Conservation (phyloP, 768 basidiomycete genomes). For the Leccinum incarnatum region DNA sequence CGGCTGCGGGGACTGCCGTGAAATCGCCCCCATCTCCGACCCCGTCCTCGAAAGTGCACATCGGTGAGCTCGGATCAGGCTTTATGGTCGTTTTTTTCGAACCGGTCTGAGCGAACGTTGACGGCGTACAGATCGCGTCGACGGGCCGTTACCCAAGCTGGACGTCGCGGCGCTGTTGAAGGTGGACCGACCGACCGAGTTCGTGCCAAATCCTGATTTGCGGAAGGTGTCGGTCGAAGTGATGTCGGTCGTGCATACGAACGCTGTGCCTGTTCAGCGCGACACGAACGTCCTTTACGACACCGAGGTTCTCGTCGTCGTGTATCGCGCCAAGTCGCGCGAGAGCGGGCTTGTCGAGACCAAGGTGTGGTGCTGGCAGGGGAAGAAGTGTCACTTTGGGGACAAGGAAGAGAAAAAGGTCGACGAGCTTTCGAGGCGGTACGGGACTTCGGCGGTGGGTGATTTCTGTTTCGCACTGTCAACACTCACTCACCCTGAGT, state of each 20-base stretch:
- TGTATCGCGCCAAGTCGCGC: slow-evolving; percentile 66
- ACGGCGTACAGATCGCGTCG: slow-evolving; percentile 34
- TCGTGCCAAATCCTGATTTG: slow-evolving; percentile 33
- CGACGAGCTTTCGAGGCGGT: slow-evolving; percentile 68
- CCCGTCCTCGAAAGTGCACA: slow-evolving; percentile 24
- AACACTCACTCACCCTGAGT: neutral
- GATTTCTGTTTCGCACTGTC: neutral
- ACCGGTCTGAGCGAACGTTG: neutral
- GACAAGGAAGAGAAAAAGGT: slow-evolving; percentile 66
- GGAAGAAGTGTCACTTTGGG: slow-evolving; percentile 49
- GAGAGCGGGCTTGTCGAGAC: slow-evolving; percentile 65
- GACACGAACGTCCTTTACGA: slow-evolving; percentile 67
- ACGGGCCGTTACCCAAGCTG: slow-evolving; percentile 45
- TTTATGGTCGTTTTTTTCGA: neutral
- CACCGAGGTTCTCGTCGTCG: slow-evolving; percentile 61
- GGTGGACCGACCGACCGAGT: slow-evolving; percentile 12
- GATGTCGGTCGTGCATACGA: slow-evolving; percentile 53
- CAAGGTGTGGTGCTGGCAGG: slow-evolving; percentile 76
- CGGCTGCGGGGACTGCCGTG: neutral
- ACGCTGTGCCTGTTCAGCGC: slow-evolving; percentile 43
- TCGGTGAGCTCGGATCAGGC: slow-evolving; percentile 28
- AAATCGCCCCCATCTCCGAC: neutral
- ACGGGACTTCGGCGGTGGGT: slow-evolving; percentile 62
- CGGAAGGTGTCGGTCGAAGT: slow-evolving; percentile 74
- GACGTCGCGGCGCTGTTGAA: slow-evolving; percentile 49